These are phyloP conservation scores for Leptographium wingfieldii DNA, from an alignment of 2,329 filamentous ascomycete species.

Conservation along the genomic window DNA sequence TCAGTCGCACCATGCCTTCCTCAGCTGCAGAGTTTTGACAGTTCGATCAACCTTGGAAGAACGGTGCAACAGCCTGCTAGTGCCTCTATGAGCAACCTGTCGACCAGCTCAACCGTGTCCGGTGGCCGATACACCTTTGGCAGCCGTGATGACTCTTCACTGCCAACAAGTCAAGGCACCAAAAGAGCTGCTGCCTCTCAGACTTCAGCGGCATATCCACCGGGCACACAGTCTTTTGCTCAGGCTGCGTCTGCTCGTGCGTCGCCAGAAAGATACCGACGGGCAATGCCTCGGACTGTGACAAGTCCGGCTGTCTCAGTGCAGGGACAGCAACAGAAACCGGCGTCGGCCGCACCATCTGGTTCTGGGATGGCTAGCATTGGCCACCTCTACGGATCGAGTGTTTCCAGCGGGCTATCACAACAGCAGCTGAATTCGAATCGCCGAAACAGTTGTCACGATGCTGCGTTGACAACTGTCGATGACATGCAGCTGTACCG, in stretches of 20 bases:
- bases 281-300: constrained; percentile 26
- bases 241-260: constrained; percentile 51
- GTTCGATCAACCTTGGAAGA: not conserved
- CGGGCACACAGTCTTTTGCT: constrained; percentile 22
- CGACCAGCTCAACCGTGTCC: constrained; percentile 19
- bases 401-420: constrained; percentile 25
- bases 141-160: constrained; percentile 39
- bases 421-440: constrained; percentile 18
- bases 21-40: constrained; percentile 26
- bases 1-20: constrained; percentile 31
- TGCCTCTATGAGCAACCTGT: constrained; percentile 27
- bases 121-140: constrained; percentile 23
- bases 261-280: constrained; percentile 74
- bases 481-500: constrained; percentile 59
- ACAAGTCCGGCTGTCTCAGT: constrained; percentile 28
- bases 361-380: constrained; percentile 41
- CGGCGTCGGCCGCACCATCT: constrained; percentile 30
- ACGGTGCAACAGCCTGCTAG: constrained; percentile 21
- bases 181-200: constrained; percentile 27
- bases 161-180: constrained; percentile 24
- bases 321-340: constrained; percentile 7
- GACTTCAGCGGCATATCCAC: constrained; percentile 23
- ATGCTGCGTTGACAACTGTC: constrained; percentile 26
- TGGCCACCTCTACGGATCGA: constrained; percentile 30
- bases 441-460: constrained; percentile 42